phyloP scores from a whole-genome alignment of 2,329 filamentous ascomycete genomes.

The Ceratocystis albifundus region DNA sequence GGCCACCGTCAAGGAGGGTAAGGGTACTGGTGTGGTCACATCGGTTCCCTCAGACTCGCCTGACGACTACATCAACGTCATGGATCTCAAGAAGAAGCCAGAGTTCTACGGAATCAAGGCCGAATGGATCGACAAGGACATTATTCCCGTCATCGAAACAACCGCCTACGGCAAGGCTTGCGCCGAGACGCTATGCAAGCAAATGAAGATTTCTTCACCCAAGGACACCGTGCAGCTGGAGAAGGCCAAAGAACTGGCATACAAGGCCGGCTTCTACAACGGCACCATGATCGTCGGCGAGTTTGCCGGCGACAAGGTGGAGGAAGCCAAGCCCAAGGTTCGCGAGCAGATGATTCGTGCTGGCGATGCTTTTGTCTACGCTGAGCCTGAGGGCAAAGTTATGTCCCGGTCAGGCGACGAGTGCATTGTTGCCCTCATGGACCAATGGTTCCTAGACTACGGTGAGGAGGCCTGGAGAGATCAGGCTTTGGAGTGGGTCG shows the following conservation, averaged over 20 bases:
- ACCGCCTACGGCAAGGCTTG: constrained; percentile 77
- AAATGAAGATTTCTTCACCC: constrained; percentile 91
- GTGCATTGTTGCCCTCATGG: constrained; percentile 83
- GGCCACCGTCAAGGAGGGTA: constrained; percentile 82
- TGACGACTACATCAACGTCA: constrained; percentile 83
- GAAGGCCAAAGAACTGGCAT: constrained; percentile 89
- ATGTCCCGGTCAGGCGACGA: constrained; percentile 82
- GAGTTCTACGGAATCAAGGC: constrained; percentile 95
- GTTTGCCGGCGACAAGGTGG: constrained; percentile 76
- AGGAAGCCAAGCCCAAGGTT: constrained; percentile 77
- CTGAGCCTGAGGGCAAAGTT: constrained; percentile 83
- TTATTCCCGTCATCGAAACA: constrained; percentile 79
- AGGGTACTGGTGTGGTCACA: constrained; percentile 93
- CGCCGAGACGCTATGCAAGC: constrained; percentile 72
- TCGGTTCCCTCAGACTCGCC: constrained; percentile 89
- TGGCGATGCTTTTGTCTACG: constrained; percentile 77
- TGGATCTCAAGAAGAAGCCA: constrained; percentile 84
- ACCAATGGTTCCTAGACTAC: constrained; percentile 98
- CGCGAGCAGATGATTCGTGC: constrained; percentile 63
- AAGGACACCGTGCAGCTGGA: constrained; percentile 84
- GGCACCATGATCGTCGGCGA: constrained; percentile 80
- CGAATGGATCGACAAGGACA: constrained; percentile 88
- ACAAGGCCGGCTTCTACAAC: constrained; percentile 97
- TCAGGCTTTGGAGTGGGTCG: constrained; percentile 59
- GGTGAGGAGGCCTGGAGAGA: constrained; percentile 81